These are phyloP conservation scores for Aspergillus sp. DNA, from an alignment of 2,329 filamentous ascomycete species.

Conservation along the genomic window DNA sequence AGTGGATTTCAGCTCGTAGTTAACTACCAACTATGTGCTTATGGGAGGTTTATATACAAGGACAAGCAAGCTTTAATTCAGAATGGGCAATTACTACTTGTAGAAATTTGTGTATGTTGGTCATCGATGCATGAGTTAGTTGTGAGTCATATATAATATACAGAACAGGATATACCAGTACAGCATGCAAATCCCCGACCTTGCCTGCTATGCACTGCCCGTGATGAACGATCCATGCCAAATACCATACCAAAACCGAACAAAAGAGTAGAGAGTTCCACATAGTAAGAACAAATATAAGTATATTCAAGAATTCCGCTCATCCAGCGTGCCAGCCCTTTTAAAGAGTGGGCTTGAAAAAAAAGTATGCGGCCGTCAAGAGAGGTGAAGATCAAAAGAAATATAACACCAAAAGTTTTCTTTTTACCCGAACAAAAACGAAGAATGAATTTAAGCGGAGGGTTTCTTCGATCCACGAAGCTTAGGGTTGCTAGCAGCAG, in stretches of 20 bases:
- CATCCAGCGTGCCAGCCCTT: conserved; percentile 28
- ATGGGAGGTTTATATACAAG: background rate
- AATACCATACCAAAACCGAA: conserved; percentile 15
- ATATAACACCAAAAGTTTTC: conserved; percentile 12
- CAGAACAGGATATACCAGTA: conserved; percentile 17
- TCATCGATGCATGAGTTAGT: conserved; percentile 26
- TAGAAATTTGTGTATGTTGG: conserved; percentile 11
- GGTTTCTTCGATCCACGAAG: conserved; percentile 45
- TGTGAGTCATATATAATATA: conserved; percentile 31
- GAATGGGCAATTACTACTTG: background rate
- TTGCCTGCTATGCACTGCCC: conserved; percentile 32
- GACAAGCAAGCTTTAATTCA: background rate
- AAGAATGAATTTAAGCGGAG: conserved; percentile 24
- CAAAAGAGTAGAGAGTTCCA: conserved; percentile 38
- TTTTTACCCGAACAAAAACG: conserved; percentile 7
- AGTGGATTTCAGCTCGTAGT: background rate
- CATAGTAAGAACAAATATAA: conserved; percentile 14
- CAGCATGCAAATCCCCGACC: conserved; percentile 30
- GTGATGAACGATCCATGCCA: conserved; percentile 24
- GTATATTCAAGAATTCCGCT: conserved; percentile 25
- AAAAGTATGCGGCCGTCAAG: conserved; percentile 29
- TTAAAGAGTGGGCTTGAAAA: conserved; percentile 24
- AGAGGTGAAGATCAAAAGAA: conserved; percentile 26
- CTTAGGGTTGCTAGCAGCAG: conserved; percentile 44
- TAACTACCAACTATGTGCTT: no score